Percentiles rank a stretch among this genome's conserved stretches.
Conservation (phyloP, 768 basidiomycete species). For the Clitopilus passeckerianus region DNA sequence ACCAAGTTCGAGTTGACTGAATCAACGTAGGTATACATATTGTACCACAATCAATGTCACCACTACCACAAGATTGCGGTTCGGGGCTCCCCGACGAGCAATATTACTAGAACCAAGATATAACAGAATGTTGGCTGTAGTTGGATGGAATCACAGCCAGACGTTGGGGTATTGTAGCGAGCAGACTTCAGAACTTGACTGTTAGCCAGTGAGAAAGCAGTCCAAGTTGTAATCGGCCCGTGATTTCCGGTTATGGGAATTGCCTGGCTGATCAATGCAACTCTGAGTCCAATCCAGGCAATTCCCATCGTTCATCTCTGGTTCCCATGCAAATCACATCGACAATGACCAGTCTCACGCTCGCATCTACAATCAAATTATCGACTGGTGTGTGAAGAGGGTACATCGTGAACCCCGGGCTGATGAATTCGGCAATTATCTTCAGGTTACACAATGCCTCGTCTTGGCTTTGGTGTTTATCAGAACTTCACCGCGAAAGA, state of each 20-base stretch:
- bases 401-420: not conserved
- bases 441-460: constrained; percentile 52
- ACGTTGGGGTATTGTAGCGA: too few species aligned
- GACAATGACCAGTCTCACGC: constrained; percentile 13
- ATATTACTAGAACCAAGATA: not conserved
- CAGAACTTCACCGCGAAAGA: constrained; percentile 53
- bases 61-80: too few species aligned
- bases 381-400: constrained; percentile 8
- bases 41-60: not conserved
- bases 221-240: not conserved
- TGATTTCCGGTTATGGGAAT: not conserved
- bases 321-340: not conserved
- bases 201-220: not conserved
- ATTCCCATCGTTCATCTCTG: not conserved
- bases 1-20: constrained; percentile 66
- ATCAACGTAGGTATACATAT: constrained; percentile 56
- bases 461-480: constrained; percentile 69
- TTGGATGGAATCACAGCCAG: too few species aligned
- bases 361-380: constrained; percentile 17
- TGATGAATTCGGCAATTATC: not conserved
- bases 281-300: not conserved
- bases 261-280: not conserved
- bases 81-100: not conserved
- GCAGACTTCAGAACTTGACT: too few species aligned
- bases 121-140: too few species aligned